Evolutionary conservation across 805 yeast species (phyloP).

Genomic region (Metschnikowia matae): DNA sequence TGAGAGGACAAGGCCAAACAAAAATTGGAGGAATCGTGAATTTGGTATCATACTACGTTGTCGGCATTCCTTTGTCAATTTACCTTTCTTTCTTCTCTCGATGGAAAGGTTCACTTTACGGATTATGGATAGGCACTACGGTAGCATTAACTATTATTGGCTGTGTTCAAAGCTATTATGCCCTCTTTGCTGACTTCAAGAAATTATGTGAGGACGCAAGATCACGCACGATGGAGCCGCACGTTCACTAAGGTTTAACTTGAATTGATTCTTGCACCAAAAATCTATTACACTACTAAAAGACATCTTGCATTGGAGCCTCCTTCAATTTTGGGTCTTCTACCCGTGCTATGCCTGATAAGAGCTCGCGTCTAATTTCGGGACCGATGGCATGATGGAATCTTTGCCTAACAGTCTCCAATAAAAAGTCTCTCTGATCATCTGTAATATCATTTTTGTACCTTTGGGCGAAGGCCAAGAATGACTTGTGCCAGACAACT

Average conservation of each 20-base stretch:
- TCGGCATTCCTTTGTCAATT: constrained; percentile 61
- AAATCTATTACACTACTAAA: constrained; percentile 13
- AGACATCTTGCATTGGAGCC: constrained; percentile 39
- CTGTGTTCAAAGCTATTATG: constrained; percentile 28
- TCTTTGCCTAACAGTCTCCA: constrained; percentile 88
- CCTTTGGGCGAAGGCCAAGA: constrained; percentile 89
- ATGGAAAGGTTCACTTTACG: constrained; percentile 47
- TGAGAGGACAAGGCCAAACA: constrained; percentile 76
- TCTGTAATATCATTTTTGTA: constrained; percentile 98
- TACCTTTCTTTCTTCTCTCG: constrained; percentile 48
- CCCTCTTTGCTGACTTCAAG: constrained; percentile 41
- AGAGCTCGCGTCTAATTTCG: constrained; percentile 87
- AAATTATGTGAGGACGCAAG: constrained; percentile 37
- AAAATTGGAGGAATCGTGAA: constrained; percentile 59
- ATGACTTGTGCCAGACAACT: constrained; percentile 96
- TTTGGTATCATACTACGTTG: constrained; percentile 52
- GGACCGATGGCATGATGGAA: constrained; percentile 87
- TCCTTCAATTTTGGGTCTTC: constrained; percentile 23
- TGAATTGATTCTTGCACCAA: not conserved
- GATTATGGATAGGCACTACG: constrained; percentile 57
- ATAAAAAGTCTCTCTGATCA: constrained; percentile 90
- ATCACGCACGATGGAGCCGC: constrained; percentile 26
- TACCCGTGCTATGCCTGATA: constrained; percentile 76
- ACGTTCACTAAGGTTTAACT: not conserved
- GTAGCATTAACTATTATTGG: constrained; percentile 19